phyloP scores from a whole-genome alignment of 2,329 filamentous ascomycete species.

The Aspergillus bombycis region DNA sequence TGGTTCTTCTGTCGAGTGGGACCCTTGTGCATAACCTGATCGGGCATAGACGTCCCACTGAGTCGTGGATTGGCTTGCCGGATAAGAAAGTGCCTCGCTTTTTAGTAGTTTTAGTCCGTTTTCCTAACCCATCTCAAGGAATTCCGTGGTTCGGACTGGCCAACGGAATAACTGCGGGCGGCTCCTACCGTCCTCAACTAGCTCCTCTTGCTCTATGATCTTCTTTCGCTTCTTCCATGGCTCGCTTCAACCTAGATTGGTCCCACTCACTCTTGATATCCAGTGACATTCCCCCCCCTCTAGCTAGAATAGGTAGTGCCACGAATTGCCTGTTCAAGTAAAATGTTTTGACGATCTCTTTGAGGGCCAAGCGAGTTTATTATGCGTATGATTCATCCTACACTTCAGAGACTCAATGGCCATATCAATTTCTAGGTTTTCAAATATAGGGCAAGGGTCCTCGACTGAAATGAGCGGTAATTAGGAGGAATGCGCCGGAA shows the following conservation, averaged over 20 bases:
- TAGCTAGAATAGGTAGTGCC: not conserved
- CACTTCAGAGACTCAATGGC: not conserved
- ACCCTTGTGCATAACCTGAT: not conserved
- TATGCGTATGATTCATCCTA: not conserved
- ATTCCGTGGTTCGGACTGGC: slow-evolving; percentile 4
- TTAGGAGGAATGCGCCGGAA: not conserved
- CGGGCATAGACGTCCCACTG: not conserved
- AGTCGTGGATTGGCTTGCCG: not conserved
- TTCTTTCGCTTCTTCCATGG: not conserved
- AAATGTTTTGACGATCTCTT: not conserved
- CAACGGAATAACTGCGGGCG: slow-evolving; percentile 5
- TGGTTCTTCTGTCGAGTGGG: not conserved
- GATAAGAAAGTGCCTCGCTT: not conserved
- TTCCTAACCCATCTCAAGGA: not conserved
- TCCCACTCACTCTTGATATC: not conserved
- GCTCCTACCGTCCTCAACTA: slow-evolving; percentile 1
- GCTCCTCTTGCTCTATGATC: not conserved
- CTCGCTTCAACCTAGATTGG: not conserved
- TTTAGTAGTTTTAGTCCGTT: too few species aligned
- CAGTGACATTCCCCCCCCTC: not conserved
- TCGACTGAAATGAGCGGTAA: not conserved
- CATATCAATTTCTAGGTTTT: not conserved
- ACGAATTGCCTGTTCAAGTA: not conserved
- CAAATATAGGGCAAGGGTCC: not conserved
- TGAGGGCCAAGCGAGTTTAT: not conserved